Evolutionary conservation across 768 basidiomycete species (phyloP).

Genomic region (Porphyrellus cyaneotinctus): DNA sequence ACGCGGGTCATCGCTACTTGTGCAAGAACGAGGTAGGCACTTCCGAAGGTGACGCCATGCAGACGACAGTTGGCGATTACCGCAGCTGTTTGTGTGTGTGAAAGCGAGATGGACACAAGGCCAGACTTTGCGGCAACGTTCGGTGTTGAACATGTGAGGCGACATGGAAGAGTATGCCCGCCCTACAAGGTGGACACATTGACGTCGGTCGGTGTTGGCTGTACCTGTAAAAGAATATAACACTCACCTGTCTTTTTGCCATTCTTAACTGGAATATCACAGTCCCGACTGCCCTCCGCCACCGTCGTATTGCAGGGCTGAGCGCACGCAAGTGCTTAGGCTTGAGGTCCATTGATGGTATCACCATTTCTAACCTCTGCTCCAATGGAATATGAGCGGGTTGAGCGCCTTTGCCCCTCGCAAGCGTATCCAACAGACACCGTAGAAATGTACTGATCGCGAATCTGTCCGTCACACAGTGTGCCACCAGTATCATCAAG

Average conservation of each 20-base stretch:
- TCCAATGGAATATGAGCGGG: slow-evolving; percentile 27
- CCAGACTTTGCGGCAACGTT: slow-evolving; percentile 37
- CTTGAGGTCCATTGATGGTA: slow-evolving; percentile 37
- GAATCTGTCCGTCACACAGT: slow-evolving; percentile 49
- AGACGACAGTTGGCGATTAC: slow-evolving; percentile 41
- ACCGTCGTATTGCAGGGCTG: slow-evolving; percentile 37
- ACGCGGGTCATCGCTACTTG: slow-evolving; percentile 53
- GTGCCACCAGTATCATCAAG: slow-evolving; percentile 42
- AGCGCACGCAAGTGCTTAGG: slow-evolving; percentile 29
- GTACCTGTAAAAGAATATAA: not conserved
- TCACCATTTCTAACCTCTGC: slow-evolving; percentile 39
- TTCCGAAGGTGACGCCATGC: slow-evolving; percentile 47
- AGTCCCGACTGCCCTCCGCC: slow-evolving; percentile 43
- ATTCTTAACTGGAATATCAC: slow-evolving; percentile 35
- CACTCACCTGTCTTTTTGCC: slow-evolving; percentile 35
- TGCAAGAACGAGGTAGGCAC: slow-evolving; percentile 44
- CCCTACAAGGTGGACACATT: slow-evolving; percentile 37
- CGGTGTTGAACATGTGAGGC: slow-evolving; percentile 33
- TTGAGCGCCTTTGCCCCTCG: not conserved
- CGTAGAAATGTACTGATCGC: slow-evolving; percentile 41
- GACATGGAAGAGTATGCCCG: slow-evolving; percentile 52
- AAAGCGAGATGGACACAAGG: slow-evolving; percentile 20
- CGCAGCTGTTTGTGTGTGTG: slow-evolving; percentile 26
- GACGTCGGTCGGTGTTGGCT: not conserved
- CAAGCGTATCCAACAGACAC: slow-evolving; percentile 43